These are phyloP conservation scores for Cordyceps cicadae DNA, from an alignment of 2,329 filamentous ascomycete species.

Conservation along the genomic window DNA sequence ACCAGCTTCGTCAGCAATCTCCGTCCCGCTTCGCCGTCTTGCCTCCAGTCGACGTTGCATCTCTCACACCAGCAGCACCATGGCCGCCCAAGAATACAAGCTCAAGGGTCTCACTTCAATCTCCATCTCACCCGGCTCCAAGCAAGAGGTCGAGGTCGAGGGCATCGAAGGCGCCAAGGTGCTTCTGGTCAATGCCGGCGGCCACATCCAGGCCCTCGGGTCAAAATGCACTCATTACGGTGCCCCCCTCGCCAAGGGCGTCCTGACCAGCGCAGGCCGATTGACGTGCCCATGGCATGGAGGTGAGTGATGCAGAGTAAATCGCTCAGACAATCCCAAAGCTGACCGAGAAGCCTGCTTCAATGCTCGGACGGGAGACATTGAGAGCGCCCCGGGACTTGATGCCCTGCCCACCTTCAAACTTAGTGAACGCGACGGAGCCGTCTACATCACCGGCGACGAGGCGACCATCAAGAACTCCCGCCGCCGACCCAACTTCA, in stretches of 20 bases:
- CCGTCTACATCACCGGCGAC: constrained; percentile 75
- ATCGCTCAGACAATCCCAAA: background rate
- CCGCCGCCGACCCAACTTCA: constrained; percentile 64
- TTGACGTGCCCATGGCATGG: constrained; percentile 96
- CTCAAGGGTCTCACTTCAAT: constrained; percentile 72
- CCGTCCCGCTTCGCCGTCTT: background rate
- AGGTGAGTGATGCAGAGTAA: constrained; percentile 42
- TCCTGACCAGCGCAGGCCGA: constrained; percentile 72
- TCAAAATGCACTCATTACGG: constrained; percentile 88
- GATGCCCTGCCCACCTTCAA: constrained; percentile 80
- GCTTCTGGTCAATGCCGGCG: constrained; percentile 70
- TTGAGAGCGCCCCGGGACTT: constrained; percentile 88
- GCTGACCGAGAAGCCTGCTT: constrained; percentile 64
- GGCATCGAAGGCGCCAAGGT: constrained; percentile 82
- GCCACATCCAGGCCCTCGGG: constrained; percentile 69
- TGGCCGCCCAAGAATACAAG: constrained; percentile 51
- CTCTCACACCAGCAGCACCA: constrained; percentile 21
- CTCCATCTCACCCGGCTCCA: constrained; percentile 69
- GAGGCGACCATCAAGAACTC: constrained; percentile 70
- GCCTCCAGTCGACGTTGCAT: background rate
- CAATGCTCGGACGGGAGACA: constrained; percentile 78
- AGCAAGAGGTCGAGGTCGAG: constrained; percentile 84
- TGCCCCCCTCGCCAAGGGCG: constrained; percentile 77
- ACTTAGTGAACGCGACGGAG: constrained; percentile 70
- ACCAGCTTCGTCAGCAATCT: background rate